These are phyloP conservation scores for Paecilomyces niveus DNA, from an alignment of 2,329 filamentous ascomycete species.

Conservation along the genomic window DNA sequence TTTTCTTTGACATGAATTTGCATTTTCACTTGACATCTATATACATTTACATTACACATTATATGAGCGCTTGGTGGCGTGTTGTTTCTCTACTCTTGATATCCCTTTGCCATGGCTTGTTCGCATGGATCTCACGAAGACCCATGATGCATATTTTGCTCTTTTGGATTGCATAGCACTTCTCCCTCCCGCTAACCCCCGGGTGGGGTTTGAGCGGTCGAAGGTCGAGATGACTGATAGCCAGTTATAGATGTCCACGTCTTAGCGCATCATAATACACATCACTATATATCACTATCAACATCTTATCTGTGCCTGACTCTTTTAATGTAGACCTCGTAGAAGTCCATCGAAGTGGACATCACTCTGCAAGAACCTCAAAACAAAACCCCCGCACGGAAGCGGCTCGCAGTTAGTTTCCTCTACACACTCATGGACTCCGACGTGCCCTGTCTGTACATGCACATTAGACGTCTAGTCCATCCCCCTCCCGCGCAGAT, in stretches of 20 bases:
- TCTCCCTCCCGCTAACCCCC: neutral
- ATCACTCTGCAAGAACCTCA: neutral
- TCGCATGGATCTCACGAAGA: neutral
- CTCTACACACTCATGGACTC: neutral
- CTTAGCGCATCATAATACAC: neutral
- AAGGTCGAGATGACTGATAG: neutral
- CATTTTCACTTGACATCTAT: neutral
- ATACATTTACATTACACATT: neutral
- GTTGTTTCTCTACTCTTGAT: neutral
- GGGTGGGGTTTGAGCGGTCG: neutral
- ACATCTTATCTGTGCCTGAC: neutral
- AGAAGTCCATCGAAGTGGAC: neutral
- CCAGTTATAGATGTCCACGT: neutral
- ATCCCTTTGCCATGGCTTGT: neutral
- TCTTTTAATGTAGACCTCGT: neutral
- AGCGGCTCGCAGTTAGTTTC: neutral
- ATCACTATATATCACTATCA: neutral
- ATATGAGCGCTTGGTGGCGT: neutral
- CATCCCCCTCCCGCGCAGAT: too few relatives aligned
- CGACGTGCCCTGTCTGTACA: neutral
- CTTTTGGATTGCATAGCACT: neutral
- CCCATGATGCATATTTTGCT: neutral
- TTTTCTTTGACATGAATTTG: neutral
- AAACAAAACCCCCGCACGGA: neutral
- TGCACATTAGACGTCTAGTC: too few relatives aligned